Conservation (phyloP, 306 rosid species). For the Medicago lupulina region DNA sequence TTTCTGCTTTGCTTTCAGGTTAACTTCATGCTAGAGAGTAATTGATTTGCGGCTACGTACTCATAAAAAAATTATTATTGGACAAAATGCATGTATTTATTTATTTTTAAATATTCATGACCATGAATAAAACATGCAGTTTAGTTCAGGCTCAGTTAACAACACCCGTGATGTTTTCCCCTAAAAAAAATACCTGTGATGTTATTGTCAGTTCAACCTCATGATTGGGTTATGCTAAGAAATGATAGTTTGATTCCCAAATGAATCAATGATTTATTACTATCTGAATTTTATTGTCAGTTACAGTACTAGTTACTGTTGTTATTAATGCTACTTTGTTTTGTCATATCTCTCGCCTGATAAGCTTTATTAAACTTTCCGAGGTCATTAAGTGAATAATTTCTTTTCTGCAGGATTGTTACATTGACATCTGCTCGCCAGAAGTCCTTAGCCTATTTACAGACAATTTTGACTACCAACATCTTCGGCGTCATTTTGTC, state of each 20-base stretch:
- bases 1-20: conserved; percentile 43
- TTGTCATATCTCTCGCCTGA: conserved; percentile 15
- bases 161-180: conserved; percentile 5
- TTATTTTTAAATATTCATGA: conserved; percentile 1
- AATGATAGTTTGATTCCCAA: conserved; percentile 23
- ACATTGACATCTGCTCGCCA: conserved; percentile 90
- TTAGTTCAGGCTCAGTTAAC: conserved; percentile 2
- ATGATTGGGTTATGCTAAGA: conserved; percentile 24
- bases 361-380: conserved; percentile 21
- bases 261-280: conserved; percentile 16
- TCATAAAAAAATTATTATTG: neutral
- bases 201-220: neutral
- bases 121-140: neutral
- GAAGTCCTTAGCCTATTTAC: conserved; percentile 98
- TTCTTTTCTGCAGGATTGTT: conserved; percentile 84
- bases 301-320: conserved; percentile 14
- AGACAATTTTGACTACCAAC: conserved; percentile 98
- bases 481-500: conserved; percentile 94
- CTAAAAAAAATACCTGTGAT: neutral
- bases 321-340: conserved; percentile 8
- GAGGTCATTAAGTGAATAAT: conserved; percentile 21
- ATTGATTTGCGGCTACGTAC: conserved; percentile 13
- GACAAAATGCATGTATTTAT: conserved; percentile 3
- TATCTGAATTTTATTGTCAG: neutral
- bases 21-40: conserved; percentile 10